A percentile compares a stretch with the other conserved stretches of the same genome.
Conservation (phyloP, 140 eudicot species). For the Cichorium intybus region DNA sequence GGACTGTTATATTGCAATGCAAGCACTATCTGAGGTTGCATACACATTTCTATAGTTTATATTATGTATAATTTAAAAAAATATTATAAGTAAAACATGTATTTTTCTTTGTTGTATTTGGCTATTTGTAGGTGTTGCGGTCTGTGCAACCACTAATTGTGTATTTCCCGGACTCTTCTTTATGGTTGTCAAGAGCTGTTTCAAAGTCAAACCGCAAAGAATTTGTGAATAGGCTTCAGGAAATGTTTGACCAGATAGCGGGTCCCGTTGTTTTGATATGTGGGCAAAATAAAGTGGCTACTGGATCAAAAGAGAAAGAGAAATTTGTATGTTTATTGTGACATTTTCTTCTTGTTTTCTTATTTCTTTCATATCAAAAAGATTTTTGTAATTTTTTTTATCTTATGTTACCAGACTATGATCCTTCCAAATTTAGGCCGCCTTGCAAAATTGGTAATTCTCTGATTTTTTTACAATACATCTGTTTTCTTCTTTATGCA, state of each 20-base stretch:
- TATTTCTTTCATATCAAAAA: background rate
- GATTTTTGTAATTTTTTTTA: slow-evolving; percentile 26
- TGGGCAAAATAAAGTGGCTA: slow-evolving; percentile 88
- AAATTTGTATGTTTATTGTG: slow-evolving; percentile 63
- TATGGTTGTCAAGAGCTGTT: slow-evolving; percentile 84
- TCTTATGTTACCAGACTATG: slow-evolving; percentile 71
- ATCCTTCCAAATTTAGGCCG: slow-evolving; percentile 94
- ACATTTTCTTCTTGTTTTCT: background rate
- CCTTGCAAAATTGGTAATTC: slow-evolving; percentile 83
- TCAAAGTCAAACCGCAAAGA: slow-evolving; percentile 79
- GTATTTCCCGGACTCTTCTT: slow-evolving; percentile 83
- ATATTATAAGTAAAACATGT: background rate
- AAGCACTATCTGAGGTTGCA: slow-evolving; percentile 80
- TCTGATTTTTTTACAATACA: background rate
- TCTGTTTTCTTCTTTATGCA: background rate
- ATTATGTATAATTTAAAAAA: background rate
- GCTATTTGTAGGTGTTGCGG: slow-evolving; percentile 56
- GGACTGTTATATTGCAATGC: slow-evolving; percentile 79
- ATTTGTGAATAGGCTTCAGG: slow-evolving; percentile 67
- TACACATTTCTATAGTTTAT: background rate
- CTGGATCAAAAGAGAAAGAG: slow-evolving; percentile 89
- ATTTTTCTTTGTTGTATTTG: slow-evolving; percentile 11
- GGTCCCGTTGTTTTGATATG: slow-evolving; percentile 93
- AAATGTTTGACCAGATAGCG: slow-evolving; percentile 82
- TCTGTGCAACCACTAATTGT: slow-evolving; percentile 85